Base-by-base conservation (phyloP, 768 basidiomycete species). In the Leccinum boreale region DNA sequence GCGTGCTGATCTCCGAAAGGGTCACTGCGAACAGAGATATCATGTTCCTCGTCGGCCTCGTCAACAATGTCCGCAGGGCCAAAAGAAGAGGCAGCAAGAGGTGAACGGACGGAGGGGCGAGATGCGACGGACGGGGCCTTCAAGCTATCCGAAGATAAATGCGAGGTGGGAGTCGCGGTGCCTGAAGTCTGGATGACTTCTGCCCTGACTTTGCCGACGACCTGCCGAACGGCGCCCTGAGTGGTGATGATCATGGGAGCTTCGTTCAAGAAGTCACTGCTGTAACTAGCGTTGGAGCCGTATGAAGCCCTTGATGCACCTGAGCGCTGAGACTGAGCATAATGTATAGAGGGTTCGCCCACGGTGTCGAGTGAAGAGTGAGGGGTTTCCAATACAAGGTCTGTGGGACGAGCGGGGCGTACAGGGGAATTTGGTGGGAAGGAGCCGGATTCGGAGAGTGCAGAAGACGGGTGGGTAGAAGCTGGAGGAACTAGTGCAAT, bases 261-360 rank as follows among this genome's bases (percentile, higher is more conserved):
- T 69, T 92, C 90, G 65, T 86, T 85, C 58, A 92, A 75, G 74
- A 92, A 81, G 63, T 92, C 90, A 65, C 88, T 91, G 15, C 86
- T 79, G 67, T 81, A 90, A 66, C 87, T 90, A 44, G 85, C 86
- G 45, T 79, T 83, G 28, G 90, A 87, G 79, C 87, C 82, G 74
- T 81, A 89, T 19, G 91, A 92, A 56, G 82, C 78, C 61, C 87
- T 77, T 33, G 84, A 83, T 5, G 78, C 77, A 29, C 73, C 82
- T 2, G 89, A 87, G 49, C 74, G 72, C 35, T 79, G 78, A 7
- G 88, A 88, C 11, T 67, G 71, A 23, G 81, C 75, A 35, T 74
- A 75, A 49, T 64, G 64, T 8, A 72, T 72, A 24, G 71, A 70
- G 19, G 77, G 71, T 9, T 55, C 61, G 45, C 69, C 74, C 51